phyloP scores from a whole-genome alignment of 2,329 filamentous ascomycete genomes.

The Fusarium albosuccineum region DNA sequence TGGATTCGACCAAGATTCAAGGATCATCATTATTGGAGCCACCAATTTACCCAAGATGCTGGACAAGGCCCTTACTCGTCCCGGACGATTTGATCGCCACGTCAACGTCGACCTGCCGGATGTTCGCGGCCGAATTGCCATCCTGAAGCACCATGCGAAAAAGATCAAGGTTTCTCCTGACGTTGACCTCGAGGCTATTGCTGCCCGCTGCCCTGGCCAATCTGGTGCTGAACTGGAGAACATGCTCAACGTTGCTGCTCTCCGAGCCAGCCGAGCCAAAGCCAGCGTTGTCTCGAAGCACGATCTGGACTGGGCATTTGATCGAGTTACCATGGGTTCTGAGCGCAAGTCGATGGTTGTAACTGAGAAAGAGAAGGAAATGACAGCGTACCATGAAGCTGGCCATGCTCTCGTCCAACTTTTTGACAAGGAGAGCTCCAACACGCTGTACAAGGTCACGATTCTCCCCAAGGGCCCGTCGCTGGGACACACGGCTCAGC shows the following conservation, averaged over 20 bases:
- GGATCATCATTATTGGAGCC: slow-evolving; percentile 94
- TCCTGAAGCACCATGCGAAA: slow-evolving; percentile 92
- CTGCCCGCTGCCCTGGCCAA: slow-evolving; percentile 88
- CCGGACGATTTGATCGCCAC: slow-evolving; percentile 95
- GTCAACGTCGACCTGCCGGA: slow-evolving; percentile 91
- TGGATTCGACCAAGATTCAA: slow-evolving; percentile 93
- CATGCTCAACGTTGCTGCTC: slow-evolving; percentile 94
- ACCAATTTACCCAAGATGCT: slow-evolving; percentile 96
- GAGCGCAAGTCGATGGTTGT: slow-evolving; percentile 92
- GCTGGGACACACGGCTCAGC: slow-evolving; percentile 86
- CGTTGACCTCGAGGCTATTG: slow-evolving; percentile 86
- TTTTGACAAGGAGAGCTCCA: slow-evolving; percentile 78
- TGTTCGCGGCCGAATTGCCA: slow-evolving; percentile 91
- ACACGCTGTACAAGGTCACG: slow-evolving; percentile 94
- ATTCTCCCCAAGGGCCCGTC: slow-evolving; percentile 91
- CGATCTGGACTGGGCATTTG: slow-evolving; percentile 97
- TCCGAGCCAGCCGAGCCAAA: slow-evolving; percentile 92
- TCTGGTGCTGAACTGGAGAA: slow-evolving; percentile 98
- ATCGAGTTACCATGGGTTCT: slow-evolving; percentile 97
- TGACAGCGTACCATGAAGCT: slow-evolving; percentile 97
- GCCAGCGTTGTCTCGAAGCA: slow-evolving; percentile 78
- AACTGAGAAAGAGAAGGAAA: slow-evolving; percentile 91
- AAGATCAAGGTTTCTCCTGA: slow-evolving; percentile 86
- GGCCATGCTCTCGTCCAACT: slow-evolving; percentile 93
- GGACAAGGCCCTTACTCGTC: slow-evolving; percentile 93